Evolutionary conservation across 441 rosid species (phyloP).

Genomic region (Pelargonium citronellum): DNA sequence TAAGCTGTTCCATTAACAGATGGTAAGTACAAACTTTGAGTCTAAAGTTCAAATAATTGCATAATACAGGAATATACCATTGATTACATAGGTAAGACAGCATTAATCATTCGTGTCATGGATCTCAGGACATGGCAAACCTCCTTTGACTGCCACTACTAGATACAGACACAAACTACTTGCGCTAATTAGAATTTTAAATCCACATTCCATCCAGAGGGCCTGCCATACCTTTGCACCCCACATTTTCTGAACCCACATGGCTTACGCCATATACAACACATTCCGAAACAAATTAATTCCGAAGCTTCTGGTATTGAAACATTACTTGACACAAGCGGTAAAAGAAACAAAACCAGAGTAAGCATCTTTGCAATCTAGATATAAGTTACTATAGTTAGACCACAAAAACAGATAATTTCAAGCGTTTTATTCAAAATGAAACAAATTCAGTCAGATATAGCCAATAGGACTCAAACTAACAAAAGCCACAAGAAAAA

Average conservation of each 20-base stretch:
- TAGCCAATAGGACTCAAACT: background rate
- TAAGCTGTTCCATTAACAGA: conserved; percentile 3
- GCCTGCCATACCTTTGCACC: background rate
- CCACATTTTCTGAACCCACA: conserved; percentile 6
- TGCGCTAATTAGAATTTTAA: background rate
- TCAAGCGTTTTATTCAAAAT: background rate
- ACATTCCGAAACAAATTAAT: background rate
- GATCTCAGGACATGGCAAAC: conserved; percentile 5
- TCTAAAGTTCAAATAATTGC: background rate
- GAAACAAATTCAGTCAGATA: background rate
- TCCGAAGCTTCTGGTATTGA: background rate
- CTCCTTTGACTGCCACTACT: conserved; percentile 4
- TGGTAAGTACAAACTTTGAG: background rate
- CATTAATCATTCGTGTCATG: conserved; percentile 3
- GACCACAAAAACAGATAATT: background rate
- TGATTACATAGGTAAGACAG: conserved; percentile 4
- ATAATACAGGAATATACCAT: background rate
- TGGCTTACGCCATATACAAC: background rate
- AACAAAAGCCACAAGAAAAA: conserved; percentile 2
- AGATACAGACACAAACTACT: background rate
- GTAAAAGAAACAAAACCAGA: background rate
- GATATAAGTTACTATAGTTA: background rate
- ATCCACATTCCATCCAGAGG: background rate
- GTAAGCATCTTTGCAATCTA: background rate
- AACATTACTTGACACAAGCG: background rate